Conservation (phyloP, 306 rosid species). For the Quercus bicolor region DNA sequence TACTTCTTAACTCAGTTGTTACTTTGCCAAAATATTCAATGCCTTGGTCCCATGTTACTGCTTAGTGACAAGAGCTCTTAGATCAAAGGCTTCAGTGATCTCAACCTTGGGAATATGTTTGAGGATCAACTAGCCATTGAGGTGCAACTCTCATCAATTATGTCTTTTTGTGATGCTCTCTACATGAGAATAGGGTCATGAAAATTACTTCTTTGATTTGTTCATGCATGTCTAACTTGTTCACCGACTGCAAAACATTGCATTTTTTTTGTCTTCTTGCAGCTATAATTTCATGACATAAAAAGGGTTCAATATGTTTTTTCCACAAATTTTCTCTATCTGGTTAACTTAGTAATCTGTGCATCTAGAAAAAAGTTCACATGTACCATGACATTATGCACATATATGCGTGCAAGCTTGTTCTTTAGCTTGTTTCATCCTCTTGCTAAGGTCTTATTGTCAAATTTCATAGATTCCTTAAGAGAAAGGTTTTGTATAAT, state of each 20-base stretch:
- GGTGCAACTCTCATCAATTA: too few species aligned
- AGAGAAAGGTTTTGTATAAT: not conserved
- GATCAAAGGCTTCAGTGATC: not conserved
- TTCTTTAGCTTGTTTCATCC: not conserved
- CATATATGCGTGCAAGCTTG: not conserved
- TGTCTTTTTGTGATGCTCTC: too few species aligned
- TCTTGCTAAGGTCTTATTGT: not conserved
- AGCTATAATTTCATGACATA: not conserved
- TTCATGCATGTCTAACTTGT: not conserved
- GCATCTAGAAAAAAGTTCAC: not conserved
- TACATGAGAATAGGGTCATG: not conserved
- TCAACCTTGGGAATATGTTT: not conserved
- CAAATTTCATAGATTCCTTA: not conserved
- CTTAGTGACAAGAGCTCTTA: not conserved
- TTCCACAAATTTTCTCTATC: too few species aligned
- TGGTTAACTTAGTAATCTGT: too few species aligned
- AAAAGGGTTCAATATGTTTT: not conserved
- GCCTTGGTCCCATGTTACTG: not conserved
- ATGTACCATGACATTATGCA: not conserved
- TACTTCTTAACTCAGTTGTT: too few species aligned
- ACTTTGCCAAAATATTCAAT: too few species aligned
- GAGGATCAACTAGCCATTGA: not conserved
- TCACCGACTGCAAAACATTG: not conserved
- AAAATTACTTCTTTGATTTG: not conserved
- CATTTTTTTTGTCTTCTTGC: not conserved